These are phyloP conservation scores for Salvia rosmarinus DNA, from an alignment of 257 asterid species.

Conservation along the genomic window DNA sequence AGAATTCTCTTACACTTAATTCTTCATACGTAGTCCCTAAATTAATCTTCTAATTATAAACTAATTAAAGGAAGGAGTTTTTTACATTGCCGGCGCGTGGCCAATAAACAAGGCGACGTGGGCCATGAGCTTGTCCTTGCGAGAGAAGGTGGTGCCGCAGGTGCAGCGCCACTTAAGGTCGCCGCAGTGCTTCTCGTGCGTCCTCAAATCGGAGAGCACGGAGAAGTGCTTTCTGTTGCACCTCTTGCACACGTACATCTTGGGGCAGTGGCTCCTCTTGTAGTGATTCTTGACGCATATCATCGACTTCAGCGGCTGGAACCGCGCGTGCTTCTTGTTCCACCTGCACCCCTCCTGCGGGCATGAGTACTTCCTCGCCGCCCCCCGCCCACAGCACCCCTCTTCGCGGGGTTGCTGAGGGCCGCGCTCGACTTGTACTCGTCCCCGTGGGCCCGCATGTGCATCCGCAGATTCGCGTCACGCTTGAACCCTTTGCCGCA, in stretches of 20 bases:
- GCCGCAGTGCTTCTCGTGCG: constrained; percentile 90
- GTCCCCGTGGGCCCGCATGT: constrained; percentile 92
- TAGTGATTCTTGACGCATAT: constrained; percentile 84
- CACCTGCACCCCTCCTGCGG: constrained; percentile 84
- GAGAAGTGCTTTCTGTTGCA: constrained; percentile 70
- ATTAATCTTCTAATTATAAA: too few species aligned
- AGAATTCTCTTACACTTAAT: constrained; percentile 22
- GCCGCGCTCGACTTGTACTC: constrained; percentile 75
- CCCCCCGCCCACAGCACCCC: neutral
- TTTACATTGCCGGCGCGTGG: constrained; percentile 56
- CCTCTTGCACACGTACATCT: constrained; percentile 75
- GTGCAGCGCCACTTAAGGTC: constrained; percentile 76
- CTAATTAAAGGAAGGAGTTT: too few species aligned
- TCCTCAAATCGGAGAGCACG: constrained; percentile 70
- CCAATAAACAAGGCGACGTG: constrained; percentile 74
- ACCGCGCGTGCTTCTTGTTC: constrained; percentile 68
- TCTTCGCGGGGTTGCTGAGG: constrained; percentile 58
- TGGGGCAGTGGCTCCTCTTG: constrained; percentile 84
- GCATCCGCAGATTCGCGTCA: constrained; percentile 86
- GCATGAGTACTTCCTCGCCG: constrained; percentile 65
- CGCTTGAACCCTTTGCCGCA: constrained; percentile 89
- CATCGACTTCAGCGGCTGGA: constrained; percentile 78
- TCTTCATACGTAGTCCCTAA: too few species aligned
- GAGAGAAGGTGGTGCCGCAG: constrained; percentile 75
- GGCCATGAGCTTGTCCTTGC: constrained; percentile 83